Conservation (phyloP, 805 yeast species). For the Candida germanica region DNA sequence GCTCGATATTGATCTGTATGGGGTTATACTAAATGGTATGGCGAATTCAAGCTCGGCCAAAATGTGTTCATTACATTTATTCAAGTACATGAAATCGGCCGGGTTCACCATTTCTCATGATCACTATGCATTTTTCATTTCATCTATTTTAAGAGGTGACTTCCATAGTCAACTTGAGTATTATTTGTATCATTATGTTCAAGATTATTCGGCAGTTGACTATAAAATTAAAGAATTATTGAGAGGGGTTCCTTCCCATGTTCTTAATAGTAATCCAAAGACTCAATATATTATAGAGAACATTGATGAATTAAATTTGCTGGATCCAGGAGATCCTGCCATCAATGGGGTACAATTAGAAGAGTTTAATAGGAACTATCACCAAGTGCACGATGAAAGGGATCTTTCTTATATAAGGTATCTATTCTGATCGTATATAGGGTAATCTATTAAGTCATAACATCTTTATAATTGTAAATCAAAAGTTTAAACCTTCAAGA, state of each 20-base stretch:
- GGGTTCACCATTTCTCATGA: constrained; percentile 11
- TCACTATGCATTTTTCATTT: constrained; percentile 21
- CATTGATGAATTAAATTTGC: neutral
- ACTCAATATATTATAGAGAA: neutral
- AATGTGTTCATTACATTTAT: constrained; percentile 23
- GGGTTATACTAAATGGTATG: constrained; percentile 26
- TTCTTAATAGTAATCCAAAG: neutral
- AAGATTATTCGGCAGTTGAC: constrained; percentile 13
- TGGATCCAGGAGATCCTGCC: constrained; percentile 3
- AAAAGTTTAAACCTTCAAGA: constrained; percentile 16
- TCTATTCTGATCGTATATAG: constrained; percentile 5
- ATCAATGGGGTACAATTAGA: constrained; percentile 1
- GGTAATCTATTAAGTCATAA: neutral
- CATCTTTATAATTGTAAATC: too few relatives aligned
- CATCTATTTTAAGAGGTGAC: constrained; percentile 24
- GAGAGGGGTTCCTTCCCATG: constrained; percentile 12
- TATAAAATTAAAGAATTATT: constrained; percentile 11
- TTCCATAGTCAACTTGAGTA: constrained; percentile 20
- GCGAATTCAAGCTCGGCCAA: constrained; percentile 27
- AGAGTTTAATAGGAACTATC: constrained; percentile 17
- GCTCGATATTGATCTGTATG: constrained; percentile 29
- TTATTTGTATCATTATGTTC: constrained; percentile 21
- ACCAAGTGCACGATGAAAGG: constrained; percentile 19
- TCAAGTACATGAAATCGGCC: constrained; percentile 16
- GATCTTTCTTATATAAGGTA: constrained; percentile 23